phyloP scores from a whole-genome alignment of 176 grass and related monocot species.

The Triticum urartu region DNA sequence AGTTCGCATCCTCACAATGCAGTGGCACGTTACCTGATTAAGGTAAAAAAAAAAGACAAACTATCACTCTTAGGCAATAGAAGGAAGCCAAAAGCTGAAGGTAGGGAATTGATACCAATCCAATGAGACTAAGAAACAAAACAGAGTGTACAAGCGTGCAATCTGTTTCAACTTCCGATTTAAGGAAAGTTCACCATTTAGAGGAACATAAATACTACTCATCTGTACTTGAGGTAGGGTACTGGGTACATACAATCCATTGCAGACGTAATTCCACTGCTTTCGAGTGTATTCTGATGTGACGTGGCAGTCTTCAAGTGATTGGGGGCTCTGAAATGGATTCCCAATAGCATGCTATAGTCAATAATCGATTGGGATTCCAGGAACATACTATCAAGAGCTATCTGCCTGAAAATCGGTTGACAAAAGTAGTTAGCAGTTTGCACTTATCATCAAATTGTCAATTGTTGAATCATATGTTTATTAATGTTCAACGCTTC shows the following conservation, averaged over 20 bases:
- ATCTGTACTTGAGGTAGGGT: constrained; percentile 24
- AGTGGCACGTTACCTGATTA: constrained; percentile 44
- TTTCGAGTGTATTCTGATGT: constrained; percentile 42
- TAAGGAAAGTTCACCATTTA: neutral
- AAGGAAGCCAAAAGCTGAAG: neutral
- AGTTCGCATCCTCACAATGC: constrained; percentile 49
- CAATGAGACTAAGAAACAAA: neutral
- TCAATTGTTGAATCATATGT: neutral
- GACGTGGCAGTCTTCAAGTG: constrained; percentile 62
- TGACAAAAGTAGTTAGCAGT: constrained; percentile 1
- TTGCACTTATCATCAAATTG: neutral
- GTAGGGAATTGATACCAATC: constrained; percentile 7
- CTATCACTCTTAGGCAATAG: neutral
- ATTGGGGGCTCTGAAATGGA: constrained; percentile 91
- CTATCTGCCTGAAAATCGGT: constrained; percentile 82
- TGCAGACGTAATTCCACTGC: constrained; percentile 36
- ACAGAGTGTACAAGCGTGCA: neutral
- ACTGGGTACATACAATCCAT: constrained; percentile 52
- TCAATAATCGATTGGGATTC: constrained; percentile 98
- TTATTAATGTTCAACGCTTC: neutral
- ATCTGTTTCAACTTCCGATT: neutral
- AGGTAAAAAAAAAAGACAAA: neutral
- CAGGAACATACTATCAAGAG: constrained; percentile 89
- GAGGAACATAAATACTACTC: neutral
- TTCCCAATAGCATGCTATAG: constrained; percentile 95